Percentiles rank a stretch among this genome's conserved stretches.
These are phyloP conservation scores for Carallia pectinifolia DNA, from an alignment of 345 rosid genomes.

Conservation along the genomic window DNA sequence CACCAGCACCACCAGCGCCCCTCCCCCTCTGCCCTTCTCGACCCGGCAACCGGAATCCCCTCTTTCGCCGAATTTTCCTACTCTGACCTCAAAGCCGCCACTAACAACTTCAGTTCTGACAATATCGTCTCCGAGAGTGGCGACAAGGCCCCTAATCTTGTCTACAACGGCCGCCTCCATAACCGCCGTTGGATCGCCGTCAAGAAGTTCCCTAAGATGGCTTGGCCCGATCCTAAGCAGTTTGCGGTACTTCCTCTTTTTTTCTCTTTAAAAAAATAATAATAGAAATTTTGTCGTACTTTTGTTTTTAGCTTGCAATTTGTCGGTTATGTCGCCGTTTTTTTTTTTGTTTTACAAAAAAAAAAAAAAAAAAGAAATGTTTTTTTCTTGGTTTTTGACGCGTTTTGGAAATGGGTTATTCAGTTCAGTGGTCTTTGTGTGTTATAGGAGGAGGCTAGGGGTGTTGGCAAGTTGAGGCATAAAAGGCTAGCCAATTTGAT, in stretches of 20 bases:
- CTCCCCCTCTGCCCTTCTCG: constrained; percentile 27
- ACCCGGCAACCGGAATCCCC: constrained; percentile 38
- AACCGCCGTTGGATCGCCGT: constrained; percentile 79
- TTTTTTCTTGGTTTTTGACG: neutral
- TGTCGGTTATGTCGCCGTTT: neutral
- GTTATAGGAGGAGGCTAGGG: constrained; percentile 82
- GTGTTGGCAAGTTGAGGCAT: constrained; percentile 88
- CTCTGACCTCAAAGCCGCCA: constrained; percentile 64
- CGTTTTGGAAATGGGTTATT: constrained; percentile 10
- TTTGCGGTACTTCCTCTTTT: constrained; percentile 43
- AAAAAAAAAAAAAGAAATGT: too few species aligned
- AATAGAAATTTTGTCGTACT: neutral
- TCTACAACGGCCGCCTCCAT: constrained; percentile 66
- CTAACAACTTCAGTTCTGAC: constrained; percentile 63
- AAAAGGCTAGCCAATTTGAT: constrained; percentile 83
- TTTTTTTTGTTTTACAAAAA: too few species aligned
- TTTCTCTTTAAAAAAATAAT: too few species aligned
- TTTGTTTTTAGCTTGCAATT: neutral
- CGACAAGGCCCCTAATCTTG: constrained; percentile 52
- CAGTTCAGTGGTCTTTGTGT: constrained; percentile 5
- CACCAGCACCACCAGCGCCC: neutral
- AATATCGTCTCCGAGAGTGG: constrained; percentile 76
- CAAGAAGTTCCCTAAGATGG: constrained; percentile 75
- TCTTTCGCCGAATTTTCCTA: constrained; percentile 69
- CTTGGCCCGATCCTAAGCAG: constrained; percentile 85